These are phyloP conservation scores for Mortierella sp. DNA, from an alignment of 371 early-diverging fungal species.

Conservation along the genomic window DNA sequence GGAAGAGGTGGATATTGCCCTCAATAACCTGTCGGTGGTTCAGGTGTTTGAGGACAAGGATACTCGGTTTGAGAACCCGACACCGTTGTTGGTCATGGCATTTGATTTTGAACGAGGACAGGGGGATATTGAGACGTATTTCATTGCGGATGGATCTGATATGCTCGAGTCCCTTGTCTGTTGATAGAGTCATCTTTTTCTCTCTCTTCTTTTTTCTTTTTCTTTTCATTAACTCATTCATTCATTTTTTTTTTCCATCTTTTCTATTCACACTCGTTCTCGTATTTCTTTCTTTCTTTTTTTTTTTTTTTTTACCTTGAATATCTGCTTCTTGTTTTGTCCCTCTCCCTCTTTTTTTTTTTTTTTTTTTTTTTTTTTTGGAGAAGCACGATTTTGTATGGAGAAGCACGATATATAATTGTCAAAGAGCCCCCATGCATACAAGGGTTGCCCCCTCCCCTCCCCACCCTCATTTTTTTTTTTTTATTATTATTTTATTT, in stretches of 20 bases:
- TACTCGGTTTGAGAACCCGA: constrained; percentile 33
- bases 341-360: too few relatives aligned
- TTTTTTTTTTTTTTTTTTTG: too few relatives aligned
- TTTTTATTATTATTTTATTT: too few relatives aligned
- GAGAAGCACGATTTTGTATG: too few relatives aligned
- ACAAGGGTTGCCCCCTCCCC: too few relatives aligned
- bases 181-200: not conserved
- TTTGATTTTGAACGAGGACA: constrained; percentile 70
- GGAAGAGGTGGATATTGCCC: constrained; percentile 66
- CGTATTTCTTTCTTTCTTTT: too few relatives aligned
- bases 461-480: too few relatives aligned
- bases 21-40: constrained; percentile 64
- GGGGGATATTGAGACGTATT: constrained; percentile 53
- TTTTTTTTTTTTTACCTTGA: too few relatives aligned
- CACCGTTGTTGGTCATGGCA: constrained; percentile 60
- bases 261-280: not conserved
- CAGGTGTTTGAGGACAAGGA: constrained; percentile 65
- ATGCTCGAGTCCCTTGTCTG: constrained; percentile 43
- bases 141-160: constrained; percentile 47
- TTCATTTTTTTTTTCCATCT: not conserved
- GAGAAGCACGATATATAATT: too few relatives aligned
- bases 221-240: not conserved
- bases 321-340: too few relatives aligned
- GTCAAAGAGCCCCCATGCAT: too few relatives aligned
- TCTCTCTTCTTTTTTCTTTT: not conserved